These are phyloP conservation scores for Pleomassaria siparia DNA, from an alignment of 2,329 filamentous ascomycete genomes.

Conservation along the genomic window DNA sequence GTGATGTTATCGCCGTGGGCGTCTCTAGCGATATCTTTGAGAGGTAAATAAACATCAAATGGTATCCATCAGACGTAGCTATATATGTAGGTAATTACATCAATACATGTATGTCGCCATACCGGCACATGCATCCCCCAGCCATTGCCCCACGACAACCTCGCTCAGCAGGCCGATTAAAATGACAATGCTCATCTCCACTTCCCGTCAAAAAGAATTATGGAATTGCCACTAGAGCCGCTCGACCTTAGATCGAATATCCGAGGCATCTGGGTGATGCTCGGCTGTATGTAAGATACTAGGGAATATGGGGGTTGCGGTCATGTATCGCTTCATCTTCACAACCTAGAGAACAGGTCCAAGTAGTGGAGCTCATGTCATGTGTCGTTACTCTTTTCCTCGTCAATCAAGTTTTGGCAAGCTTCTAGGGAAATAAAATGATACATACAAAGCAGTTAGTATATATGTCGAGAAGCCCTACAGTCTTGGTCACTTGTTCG, in stretches of 20 bases:
- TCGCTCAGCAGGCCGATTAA: not conserved
- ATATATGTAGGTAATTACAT: too few relatives aligned
- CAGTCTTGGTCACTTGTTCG: not conserved
- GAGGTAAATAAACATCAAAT: not conserved
- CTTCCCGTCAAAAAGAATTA: not conserved
- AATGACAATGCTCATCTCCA: not conserved
- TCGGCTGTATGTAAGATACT: not conserved
- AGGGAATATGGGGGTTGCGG: not conserved
- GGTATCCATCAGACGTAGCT: too few relatives aligned
- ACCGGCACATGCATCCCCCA: not conserved
- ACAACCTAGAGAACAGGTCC: not conserved
- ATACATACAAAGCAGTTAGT: not conserved
- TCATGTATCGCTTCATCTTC: not conserved
- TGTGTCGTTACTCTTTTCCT: too few relatives aligned
- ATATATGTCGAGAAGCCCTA: not conserved
- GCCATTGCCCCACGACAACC: not conserved
- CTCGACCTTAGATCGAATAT: not conserved
- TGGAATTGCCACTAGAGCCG: conserved; percentile 1
- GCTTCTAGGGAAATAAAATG: not conserved
- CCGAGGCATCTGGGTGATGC: not conserved
- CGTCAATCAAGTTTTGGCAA: not conserved
- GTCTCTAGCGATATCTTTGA: conserved; percentile 2
- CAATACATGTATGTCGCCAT: too few relatives aligned
- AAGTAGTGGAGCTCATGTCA: too few relatives aligned
- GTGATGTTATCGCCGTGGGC: too few relatives aligned